Evolutionary conservation across 441 rosid genomes (phyloP).

Genomic region (Daphne laureola): DNA sequence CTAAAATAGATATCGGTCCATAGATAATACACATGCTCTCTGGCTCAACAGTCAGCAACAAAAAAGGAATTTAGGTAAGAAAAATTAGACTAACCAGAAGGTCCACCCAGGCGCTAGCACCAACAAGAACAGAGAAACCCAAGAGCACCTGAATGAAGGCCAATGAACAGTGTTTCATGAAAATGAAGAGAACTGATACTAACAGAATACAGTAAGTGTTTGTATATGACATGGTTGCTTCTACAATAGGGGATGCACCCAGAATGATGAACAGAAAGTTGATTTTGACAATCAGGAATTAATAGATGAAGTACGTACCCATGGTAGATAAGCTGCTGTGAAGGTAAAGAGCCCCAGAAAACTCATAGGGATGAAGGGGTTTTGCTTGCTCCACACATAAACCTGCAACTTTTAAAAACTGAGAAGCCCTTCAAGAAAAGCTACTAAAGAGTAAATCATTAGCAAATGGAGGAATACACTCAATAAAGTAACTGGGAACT

Average conservation of each 20-base stretch:
- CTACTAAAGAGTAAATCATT: slow-evolving; percentile 2
- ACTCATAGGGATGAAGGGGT: slow-evolving; percentile 98
- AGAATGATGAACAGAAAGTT: not conserved
- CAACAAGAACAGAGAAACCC: slow-evolving; percentile 96
- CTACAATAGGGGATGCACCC: not conserved
- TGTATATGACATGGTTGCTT: not conserved
- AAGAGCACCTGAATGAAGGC: slow-evolving; percentile 63
- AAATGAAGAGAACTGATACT: no score
- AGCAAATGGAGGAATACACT: slow-evolving; percentile 5
- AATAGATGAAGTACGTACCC: slow-evolving; percentile 53
- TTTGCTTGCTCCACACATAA: slow-evolving; percentile 99
- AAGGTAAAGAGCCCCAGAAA: slow-evolving; percentile 95
- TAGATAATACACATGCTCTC: no score
- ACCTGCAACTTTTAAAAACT: slow-evolving; percentile 42
- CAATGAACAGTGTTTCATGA: not conserved
- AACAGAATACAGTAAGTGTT: no score
- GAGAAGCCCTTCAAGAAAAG: slow-evolving; percentile 8
- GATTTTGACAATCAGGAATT: not conserved
- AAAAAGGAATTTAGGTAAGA: not conserved
- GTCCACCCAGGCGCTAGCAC: slow-evolving; percentile 99
- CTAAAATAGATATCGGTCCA: no score
- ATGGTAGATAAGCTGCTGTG: slow-evolving; percentile 95
- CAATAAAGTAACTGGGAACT: slow-evolving; percentile 14
- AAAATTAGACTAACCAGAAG: slow-evolving; percentile 51
- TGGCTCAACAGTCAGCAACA: no score